Evolutionary conservation across 2,329 filamentous ascomycete species (phyloP), one percentile per base, ranked within the genome.

Genomic region (Botrytis porri): DNA sequence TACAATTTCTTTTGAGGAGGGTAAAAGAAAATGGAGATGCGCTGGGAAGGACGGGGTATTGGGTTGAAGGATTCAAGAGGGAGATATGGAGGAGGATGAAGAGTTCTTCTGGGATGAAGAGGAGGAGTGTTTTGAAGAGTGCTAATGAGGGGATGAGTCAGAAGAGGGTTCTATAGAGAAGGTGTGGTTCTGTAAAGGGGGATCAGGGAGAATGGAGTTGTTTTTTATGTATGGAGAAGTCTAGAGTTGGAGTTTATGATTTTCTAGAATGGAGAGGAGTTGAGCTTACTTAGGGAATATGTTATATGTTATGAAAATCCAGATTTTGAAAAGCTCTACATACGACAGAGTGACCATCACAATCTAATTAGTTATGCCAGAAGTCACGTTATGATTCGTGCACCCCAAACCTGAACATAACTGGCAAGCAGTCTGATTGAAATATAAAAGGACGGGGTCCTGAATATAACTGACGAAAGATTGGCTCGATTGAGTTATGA

Each of bases 1-100:
- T 97, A 85, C 94, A 94, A 81, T 97, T 96, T 81, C 84, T 97
- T 64, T 83, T 93, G 48, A 81, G 86, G 57, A 81, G 85, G 22
- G 84, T 85, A 1, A 80, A 86, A 37, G 86, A 87, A 79, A 87
- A 87, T 76, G 80, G 81, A 54, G 83, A 82, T 62, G 82, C 83
- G 12, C 77, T 83, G 57, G 79, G 78, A 65, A 77, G 83, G 71
- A 84, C 83, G 57, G 79, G 76, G 41, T 79, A 81, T n/a, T 77
- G 75, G 75, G 66, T 76, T n/a, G 39, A 25, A 9, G 75, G 74
- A 6, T 76, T 76, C 48, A 66, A 64, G 41, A 74, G 32, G 57
- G 76, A 77, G 71, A 74, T 75, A 10, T 73, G 69, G 74, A 69
- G 76, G 35, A 70, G 76, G n/a, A 6, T 75, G 14, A 74, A 70